Percentiles rank a stretch among this genome's conserved stretches.
phyloP scores from a whole-genome alignment of 2,329 filamentous ascomycete species.

The Tolypocladium inflatum region DNA sequence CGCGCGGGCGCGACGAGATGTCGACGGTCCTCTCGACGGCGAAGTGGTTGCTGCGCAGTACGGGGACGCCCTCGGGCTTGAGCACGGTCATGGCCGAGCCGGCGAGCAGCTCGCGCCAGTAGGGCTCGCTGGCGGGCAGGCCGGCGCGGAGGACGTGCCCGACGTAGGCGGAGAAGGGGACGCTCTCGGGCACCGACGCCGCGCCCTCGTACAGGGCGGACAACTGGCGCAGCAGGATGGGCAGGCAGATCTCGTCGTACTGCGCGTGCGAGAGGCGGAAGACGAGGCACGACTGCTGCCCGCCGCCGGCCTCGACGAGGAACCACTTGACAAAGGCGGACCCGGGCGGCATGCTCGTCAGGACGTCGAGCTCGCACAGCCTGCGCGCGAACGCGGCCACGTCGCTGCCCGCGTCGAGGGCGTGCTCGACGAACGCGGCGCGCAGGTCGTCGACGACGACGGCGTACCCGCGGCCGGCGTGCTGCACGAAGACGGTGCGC shows the following conservation, averaged over 20 bases:
- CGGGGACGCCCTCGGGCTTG: slow-evolving; percentile 23
- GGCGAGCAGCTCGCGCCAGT: slow-evolving; percentile 51
- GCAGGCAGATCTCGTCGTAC: slow-evolving; percentile 60
- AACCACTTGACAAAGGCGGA: slow-evolving; percentile 53
- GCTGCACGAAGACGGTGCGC: slow-evolving; percentile 53
- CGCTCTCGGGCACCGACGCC: slow-evolving; percentile 16
- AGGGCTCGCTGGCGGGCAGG: slow-evolving; percentile 41
- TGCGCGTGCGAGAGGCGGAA: slow-evolving; percentile 60
- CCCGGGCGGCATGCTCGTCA: slow-evolving; percentile 45
- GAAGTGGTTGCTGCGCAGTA: slow-evolving; percentile 26
- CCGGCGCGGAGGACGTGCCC: slow-evolving; percentile 28
- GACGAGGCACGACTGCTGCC: slow-evolving; percentile 32
- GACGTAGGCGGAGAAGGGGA: slow-evolving; percentile 38
- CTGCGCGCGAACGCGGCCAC: slow-evolving; percentile 41
- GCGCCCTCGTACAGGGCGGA: slow-evolving; percentile 32
- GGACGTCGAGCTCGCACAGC: slow-evolving; percentile 46
- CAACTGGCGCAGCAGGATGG: slow-evolving; percentile 51
- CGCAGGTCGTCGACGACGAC: slow-evolving; percentile 48
- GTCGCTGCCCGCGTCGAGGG: slow-evolving; percentile 30
- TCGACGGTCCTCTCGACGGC: slow-evolving; percentile 32
- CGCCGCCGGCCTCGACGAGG: slow-evolving; percentile 28
- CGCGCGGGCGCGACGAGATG: slow-evolving; percentile 36
- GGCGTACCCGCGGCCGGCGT: slow-evolving; percentile 39
- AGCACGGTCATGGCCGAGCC: slow-evolving; percentile 41
- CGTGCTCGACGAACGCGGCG: slow-evolving; percentile 40